Evolutionary conservation across 352 stramenopile species (phyloP).

Genomic region (Phytophthora cactorum): DNA sequence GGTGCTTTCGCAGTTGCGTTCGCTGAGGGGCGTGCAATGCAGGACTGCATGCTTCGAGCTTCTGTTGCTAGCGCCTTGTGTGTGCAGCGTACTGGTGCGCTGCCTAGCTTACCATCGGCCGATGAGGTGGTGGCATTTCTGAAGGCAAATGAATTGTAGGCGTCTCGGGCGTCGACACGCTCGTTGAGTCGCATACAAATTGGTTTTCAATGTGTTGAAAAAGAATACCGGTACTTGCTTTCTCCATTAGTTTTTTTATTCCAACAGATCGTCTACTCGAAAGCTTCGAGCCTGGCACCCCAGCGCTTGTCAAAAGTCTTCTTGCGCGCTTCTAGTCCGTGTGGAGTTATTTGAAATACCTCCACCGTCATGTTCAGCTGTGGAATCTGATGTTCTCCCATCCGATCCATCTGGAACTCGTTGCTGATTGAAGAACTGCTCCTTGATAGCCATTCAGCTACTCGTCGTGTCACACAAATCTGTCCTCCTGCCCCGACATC

Average conservation of each 20-base stretch:
- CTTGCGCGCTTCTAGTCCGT: slow-evolving; percentile 45
- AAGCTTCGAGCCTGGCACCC: slow-evolving; percentile 13
- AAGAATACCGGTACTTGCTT: too few species aligned
- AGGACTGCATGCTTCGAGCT: slow-evolving; percentile 46
- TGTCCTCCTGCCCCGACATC: slow-evolving; percentile 56
- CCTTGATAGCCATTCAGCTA: slow-evolving; percentile 46
- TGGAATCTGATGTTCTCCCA: slow-evolving; percentile 39
- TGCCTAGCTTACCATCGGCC: slow-evolving; percentile 60
- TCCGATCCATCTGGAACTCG: slow-evolving; percentile 33
- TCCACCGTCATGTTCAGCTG: slow-evolving; percentile 47
- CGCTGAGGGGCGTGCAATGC: slow-evolving; percentile 43
- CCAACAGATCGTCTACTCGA: slow-evolving; percentile 5
- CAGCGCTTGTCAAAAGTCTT: slow-evolving; percentile 39
- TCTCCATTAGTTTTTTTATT: too few species aligned
- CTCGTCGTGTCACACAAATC: slow-evolving; percentile 53
- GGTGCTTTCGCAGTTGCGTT: slow-evolving; percentile 62
- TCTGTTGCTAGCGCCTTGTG: slow-evolving; percentile 61
- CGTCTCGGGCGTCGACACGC: neutral
- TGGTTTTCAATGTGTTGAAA: too few species aligned
- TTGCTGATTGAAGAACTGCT: slow-evolving; percentile 34
- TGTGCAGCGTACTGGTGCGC: slow-evolving; percentile 60
- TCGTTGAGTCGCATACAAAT: too few species aligned
- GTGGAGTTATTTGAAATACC: slow-evolving; percentile 46
- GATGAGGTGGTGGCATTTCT: slow-evolving; percentile 32
- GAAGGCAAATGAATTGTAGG: neutral